These are phyloP conservation scores for Acacia acuminata DNA, from an alignment of 306 rosid species.

Conservation along the genomic window DNA sequence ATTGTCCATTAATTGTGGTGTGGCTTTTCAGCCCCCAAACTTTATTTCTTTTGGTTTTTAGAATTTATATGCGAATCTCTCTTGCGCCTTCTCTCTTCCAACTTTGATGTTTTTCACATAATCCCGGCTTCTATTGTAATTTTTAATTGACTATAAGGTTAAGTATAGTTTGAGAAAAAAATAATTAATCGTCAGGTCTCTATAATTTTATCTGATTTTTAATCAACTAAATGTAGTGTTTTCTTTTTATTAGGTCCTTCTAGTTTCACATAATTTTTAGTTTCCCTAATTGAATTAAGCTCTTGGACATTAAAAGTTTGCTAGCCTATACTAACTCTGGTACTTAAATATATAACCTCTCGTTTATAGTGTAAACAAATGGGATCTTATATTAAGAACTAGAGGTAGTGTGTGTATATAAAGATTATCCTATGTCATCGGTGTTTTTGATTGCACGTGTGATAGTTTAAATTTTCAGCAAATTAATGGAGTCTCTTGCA, in stretches of 20 bases:
- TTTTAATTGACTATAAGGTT: background rate
- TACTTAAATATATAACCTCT: no score
- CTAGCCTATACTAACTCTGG: background rate
- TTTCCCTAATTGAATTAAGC: background rate
- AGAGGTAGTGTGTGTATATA: background rate
- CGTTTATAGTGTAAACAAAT: no score
- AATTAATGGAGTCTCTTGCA: background rate
- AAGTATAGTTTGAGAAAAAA: background rate
- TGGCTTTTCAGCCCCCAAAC: background rate
- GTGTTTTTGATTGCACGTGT: background rate
- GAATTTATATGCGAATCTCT: background rate
- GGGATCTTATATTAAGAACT: no score
- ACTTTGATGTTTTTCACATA: background rate
- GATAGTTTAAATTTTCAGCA: no score
- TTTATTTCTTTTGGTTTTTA: background rate
- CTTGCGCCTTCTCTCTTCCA: background rate
- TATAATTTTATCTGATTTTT: no score
- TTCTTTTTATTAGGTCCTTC: no score
- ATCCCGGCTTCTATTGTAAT: background rate
- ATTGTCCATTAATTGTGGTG: constrained; percentile 4
- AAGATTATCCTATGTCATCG: background rate
- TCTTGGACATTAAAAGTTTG: background rate
- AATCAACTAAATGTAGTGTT: no score
- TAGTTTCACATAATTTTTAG: no score
- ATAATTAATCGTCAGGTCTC: no score